These are phyloP conservation scores for Solanum appendiculatum DNA, from an alignment of 257 asterid genomes.

Conservation along the genomic window DNA sequence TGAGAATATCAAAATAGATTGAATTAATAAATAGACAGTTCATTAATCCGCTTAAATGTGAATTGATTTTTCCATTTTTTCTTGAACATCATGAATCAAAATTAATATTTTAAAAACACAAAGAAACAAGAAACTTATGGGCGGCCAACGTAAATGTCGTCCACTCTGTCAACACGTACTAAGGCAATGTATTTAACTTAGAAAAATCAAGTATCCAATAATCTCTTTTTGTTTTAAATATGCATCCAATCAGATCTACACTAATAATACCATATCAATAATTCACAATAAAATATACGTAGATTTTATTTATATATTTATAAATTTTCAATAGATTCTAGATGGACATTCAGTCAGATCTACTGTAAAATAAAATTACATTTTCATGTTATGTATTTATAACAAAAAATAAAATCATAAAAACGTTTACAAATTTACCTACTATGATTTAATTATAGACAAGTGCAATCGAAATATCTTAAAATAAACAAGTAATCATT, in stretches of 20 bases:
- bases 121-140: background rate
- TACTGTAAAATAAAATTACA: background rate
- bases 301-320: too few species aligned
- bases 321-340: background rate
- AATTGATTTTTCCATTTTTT: background rate
- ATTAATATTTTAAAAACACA: background rate
- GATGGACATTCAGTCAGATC: background rate
- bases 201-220: background rate
- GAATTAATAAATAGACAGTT: background rate
- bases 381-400: background rate
- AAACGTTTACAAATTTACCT: background rate
- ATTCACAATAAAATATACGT: background rate
- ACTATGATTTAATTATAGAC: background rate
- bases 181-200: background rate
- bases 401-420: background rate
- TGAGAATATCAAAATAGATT: fast-evolving
- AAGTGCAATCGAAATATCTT: background rate
- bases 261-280: too few species aligned
- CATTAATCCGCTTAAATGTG: background rate
- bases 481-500: background rate
- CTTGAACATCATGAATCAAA: background rate
- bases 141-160: background rate
- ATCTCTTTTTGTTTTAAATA: too few species aligned
- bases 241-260: background rate
- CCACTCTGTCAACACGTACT: background rate